Conservation (phyloP, 1,139 yeast species). For the Pichia sp. region DNA sequence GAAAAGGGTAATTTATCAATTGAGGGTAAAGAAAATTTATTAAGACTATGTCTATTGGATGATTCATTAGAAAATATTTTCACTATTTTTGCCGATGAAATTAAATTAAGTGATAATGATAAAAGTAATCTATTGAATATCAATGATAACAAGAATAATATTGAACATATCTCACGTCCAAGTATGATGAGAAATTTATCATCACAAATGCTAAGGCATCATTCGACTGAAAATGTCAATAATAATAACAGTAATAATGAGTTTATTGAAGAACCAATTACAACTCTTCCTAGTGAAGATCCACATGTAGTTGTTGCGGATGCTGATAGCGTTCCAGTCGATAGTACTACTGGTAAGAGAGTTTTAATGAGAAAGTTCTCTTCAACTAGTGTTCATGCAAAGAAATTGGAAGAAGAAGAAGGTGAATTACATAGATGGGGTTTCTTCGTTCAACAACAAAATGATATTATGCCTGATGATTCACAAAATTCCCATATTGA, state of each 20-base stretch:
- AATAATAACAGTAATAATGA: slow-evolving; percentile 43
- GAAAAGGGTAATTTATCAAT: slow-evolving; percentile 49
- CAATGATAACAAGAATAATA: not conserved
- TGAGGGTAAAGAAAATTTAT: slow-evolving; percentile 67
- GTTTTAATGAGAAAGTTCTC: slow-evolving; percentile 58
- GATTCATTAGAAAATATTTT: slow-evolving; percentile 64
- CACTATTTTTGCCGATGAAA: slow-evolving; percentile 44
- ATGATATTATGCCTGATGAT: slow-evolving; percentile 35
- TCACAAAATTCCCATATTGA: slow-evolving; percentile 7
- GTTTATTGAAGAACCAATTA: slow-evolving; percentile 12
- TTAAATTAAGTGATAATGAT: not conserved
- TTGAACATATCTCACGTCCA: slow-evolving; percentile 15
- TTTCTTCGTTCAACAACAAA: slow-evolving; percentile 58
- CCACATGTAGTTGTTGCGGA: slow-evolving; percentile 71
- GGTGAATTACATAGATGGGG: slow-evolving; percentile 89
- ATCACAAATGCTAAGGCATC: slow-evolving; percentile 34
- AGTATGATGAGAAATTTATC: slow-evolving; percentile 24
- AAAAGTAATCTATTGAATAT: not conserved
- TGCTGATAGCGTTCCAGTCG: slow-evolving; percentile 52
- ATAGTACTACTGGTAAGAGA: slow-evolving; percentile 65
- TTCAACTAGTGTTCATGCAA: slow-evolving; percentile 61
- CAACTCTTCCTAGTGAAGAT: slow-evolving; percentile 21
- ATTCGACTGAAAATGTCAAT: slow-evolving; percentile 44
- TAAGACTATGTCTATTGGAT: slow-evolving; percentile 62
- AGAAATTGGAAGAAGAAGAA: slow-evolving; percentile 80